phyloP scores from a whole-genome alignment of 805 yeast genomes.

The Starmerella asiatica region DNA sequence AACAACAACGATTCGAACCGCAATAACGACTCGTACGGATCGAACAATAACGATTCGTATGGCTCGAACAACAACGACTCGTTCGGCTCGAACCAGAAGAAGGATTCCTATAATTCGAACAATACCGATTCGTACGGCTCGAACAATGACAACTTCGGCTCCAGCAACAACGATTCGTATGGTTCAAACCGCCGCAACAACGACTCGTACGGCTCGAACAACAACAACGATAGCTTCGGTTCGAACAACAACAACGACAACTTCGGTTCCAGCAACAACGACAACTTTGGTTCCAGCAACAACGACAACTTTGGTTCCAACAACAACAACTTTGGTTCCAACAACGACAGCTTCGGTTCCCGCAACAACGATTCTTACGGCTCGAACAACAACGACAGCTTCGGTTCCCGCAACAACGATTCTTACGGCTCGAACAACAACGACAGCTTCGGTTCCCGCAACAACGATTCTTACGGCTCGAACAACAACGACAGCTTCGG shows the following conservation, averaged over 20 bases:
- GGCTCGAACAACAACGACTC: constrained; percentile 15
- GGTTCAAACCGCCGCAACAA: constrained; percentile 3
- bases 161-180: constrained; percentile 3
- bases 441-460: background rate
- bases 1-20: constrained; percentile 17
- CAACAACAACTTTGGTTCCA: constrained; percentile 5
- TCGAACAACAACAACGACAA: constrained; percentile 21
- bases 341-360: constrained; percentile 22
- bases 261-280: constrained; percentile 23
- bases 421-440: constrained; percentile 23
- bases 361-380: too few relatives aligned
- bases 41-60: constrained; percentile 26
- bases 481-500: background rate
- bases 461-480: constrained; percentile 27
- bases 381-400: constrained; percentile 6
- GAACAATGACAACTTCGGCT: constrained; percentile 3
- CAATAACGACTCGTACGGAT: constrained; percentile 13
- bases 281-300: constrained; percentile 20
- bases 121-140: background rate
- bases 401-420: constrained; percentile 21
- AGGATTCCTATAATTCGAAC: constrained; percentile 26
- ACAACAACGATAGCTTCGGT: constrained; percentile 16
- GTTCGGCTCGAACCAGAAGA: constrained; percentile 7
- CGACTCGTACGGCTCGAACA: constrained; percentile 1
- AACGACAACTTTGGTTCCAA: constrained; percentile 7